Percentiles rank a stretch among this genome's conserved stretches.
Evolutionary conservation across 2,329 filamentous ascomycete genomes (phyloP).

Genomic region (Cadophora sp.): DNA sequence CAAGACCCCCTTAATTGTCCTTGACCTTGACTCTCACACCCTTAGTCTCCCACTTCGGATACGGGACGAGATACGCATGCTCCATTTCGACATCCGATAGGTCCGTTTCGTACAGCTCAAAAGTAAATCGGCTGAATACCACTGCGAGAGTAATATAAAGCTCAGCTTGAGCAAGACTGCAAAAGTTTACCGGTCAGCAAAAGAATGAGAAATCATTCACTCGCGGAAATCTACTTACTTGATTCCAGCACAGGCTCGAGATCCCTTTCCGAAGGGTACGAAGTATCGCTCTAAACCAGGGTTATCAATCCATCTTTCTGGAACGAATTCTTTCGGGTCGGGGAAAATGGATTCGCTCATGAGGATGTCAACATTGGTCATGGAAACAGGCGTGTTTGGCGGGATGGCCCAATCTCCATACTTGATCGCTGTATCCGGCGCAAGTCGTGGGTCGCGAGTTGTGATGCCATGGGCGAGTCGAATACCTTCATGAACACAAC

Average conservation of each 20-base stretch:
- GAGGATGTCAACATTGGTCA: conserved; percentile 42
- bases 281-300: conserved; percentile 48
- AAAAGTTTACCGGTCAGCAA: not conserved
- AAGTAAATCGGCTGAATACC: conserved; percentile 25
- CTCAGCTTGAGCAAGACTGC: conserved; percentile 24
- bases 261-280: conserved; percentile 38
- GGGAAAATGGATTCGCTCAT: conserved; percentile 25
- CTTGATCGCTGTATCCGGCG: conserved; percentile 22
- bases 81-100: conserved; percentile 28
- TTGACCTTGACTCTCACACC: conserved; percentile 28
- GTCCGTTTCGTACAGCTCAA: conserved; percentile 30
- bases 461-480: conserved; percentile 43
- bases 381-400: conserved; percentile 47
- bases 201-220: not conserved
- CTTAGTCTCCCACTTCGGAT: conserved; percentile 25
- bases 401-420: conserved; percentile 32
- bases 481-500: conserved; percentile 44
- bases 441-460: conserved; percentile 33
- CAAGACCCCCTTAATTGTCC: not conserved
- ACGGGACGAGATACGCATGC: conserved; percentile 32
- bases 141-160: conserved; percentile 25
- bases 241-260: conserved; percentile 28
- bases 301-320: conserved; percentile 35
- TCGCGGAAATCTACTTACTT: conserved; percentile 20
- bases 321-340: conserved; percentile 22